Conservation (phyloP, 805 yeast species). For the Candida xyloterini region DNA sequence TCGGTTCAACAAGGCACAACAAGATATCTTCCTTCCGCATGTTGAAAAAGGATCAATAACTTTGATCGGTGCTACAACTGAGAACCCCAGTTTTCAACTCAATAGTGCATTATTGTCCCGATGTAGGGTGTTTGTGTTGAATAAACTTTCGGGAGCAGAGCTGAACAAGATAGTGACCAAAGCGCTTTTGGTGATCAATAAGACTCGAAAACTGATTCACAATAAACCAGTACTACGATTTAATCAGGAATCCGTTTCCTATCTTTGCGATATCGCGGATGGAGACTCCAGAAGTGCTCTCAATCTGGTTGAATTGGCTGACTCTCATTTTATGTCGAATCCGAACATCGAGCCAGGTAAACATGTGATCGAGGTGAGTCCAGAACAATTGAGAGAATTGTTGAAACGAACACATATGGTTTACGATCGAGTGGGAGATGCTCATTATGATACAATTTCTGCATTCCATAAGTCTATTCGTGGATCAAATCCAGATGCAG, state of each 20-base stretch:
- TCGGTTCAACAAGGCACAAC: slow-evolving; percentile 80
- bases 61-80: slow-evolving; percentile 95
- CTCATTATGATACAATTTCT: slow-evolving; percentile 91
- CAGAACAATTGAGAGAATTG: slow-evolving; percentile 39
- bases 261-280: slow-evolving; percentile 68
- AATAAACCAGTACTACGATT: slow-evolving; percentile 50
- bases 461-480: slow-evolving; percentile 93
- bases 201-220: slow-evolving; percentile 52
- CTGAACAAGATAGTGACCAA: slow-evolving; percentile 49
- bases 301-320: slow-evolving; percentile 72
- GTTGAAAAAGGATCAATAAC: slow-evolving; percentile 81
- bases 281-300: slow-evolving; percentile 90
- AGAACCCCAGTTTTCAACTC: slow-evolving; percentile 82
- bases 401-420: slow-evolving; percentile 52
- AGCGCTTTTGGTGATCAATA: slow-evolving; percentile 60
- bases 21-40: slow-evolving; percentile 79
- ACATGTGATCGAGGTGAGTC: slow-evolving; percentile 36
- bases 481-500: slow-evolving; percentile 88
- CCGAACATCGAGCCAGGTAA: slow-evolving; percentile 6
- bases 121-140: slow-evolving; percentile 73
- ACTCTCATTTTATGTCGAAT: slow-evolving; percentile 43
- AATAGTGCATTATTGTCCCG: slow-evolving; percentile 82
- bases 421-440: slow-evolving; percentile 87
- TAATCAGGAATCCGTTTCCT: slow-evolving; percentile 54
- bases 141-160: slow-evolving; percentile 49